These are phyloP conservation scores for Geotrichum cucujoidarum DNA, from an alignment of 1,139 yeast genomes.

Conservation along the genomic window DNA sequence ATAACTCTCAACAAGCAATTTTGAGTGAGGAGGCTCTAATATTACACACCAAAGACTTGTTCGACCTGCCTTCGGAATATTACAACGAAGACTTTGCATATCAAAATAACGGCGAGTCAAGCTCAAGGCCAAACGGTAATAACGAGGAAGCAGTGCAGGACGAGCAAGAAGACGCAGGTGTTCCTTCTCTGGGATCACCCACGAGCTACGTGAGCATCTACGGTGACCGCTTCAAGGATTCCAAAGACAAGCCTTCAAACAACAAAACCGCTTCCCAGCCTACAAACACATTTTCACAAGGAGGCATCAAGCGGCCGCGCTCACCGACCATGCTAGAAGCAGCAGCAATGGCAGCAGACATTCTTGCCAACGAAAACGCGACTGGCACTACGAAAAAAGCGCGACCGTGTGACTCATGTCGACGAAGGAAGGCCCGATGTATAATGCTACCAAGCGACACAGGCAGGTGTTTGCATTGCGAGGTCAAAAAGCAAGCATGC, in stretches of 20 bases:
- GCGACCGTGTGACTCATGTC: slow-evolving; percentile 33
- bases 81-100: neutral
- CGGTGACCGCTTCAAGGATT: neutral
- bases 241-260: neutral
- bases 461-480: slow-evolving; percentile 35
- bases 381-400: slow-evolving; percentile 9
- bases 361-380: slow-evolving; percentile 10
- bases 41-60: slow-evolving; percentile 12
- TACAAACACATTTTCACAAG: neutral
- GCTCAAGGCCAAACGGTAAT: no score
- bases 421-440: slow-evolving; percentile 37
- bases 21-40: slow-evolving; percentile 18
- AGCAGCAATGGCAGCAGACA: slow-evolving; percentile 21
- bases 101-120: neutral
- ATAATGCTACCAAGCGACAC: slow-evolving; percentile 35
- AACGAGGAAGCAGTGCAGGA: neutral
- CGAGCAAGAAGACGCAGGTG: neutral
- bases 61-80: neutral
- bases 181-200: neutral
- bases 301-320: neutral
- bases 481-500: slow-evolving; percentile 34
- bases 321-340: slow-evolving; percentile 17
- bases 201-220: slow-evolving; percentile 2
- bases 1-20: slow-evolving; percentile 19
- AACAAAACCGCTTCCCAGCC: neutral